Evolutionary conservation across 352 stramenopile species (phyloP).

Genomic region (Pythium guiyangense): DNA sequence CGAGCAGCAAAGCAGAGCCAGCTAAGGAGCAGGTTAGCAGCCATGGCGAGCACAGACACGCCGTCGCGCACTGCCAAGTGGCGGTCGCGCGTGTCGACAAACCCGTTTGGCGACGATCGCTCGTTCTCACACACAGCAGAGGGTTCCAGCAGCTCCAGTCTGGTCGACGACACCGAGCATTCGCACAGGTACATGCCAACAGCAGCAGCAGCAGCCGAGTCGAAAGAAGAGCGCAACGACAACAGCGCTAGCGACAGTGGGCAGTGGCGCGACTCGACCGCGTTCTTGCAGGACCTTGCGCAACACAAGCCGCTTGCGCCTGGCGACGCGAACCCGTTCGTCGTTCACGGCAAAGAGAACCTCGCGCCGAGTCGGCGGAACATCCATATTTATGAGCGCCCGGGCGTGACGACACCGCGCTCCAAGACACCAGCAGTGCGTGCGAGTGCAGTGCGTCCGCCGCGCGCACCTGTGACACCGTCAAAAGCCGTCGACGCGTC

Average conservation of each 20-base stretch:
- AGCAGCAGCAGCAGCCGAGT: constrained; percentile 1
- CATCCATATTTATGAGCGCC: constrained; percentile 13
- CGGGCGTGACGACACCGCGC: background rate
- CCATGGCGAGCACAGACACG: constrained; percentile 2
- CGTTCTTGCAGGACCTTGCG: constrained; percentile 11
- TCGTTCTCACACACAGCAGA: no score
- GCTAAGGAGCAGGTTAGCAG: no score
- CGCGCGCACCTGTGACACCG: constrained; percentile 9
- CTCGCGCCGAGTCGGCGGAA: constrained; percentile 12
- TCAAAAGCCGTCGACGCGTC: background rate
- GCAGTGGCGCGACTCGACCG: constrained; percentile 14
- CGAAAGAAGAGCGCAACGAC: constrained; percentile 7
- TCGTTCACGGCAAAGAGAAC: constrained; percentile 17
- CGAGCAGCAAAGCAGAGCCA: no score
- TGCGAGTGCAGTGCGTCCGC: constrained; percentile 4
- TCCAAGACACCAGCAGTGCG: constrained; percentile 1
- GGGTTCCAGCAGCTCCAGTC: background rate
- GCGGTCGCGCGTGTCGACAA: constrained; percentile 16
- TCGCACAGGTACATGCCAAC: background rate
- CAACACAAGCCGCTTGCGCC: background rate
- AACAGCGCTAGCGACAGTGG: constrained; percentile 10
- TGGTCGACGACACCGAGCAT: no score
- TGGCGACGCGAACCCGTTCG: no score
- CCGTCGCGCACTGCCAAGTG: constrained; percentile 21
- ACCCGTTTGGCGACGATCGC: constrained; percentile 18